Evolutionary conservation across 1,284 basidiomycete species (phyloP).

Genomic region (Naganishia cerealis): DNA sequence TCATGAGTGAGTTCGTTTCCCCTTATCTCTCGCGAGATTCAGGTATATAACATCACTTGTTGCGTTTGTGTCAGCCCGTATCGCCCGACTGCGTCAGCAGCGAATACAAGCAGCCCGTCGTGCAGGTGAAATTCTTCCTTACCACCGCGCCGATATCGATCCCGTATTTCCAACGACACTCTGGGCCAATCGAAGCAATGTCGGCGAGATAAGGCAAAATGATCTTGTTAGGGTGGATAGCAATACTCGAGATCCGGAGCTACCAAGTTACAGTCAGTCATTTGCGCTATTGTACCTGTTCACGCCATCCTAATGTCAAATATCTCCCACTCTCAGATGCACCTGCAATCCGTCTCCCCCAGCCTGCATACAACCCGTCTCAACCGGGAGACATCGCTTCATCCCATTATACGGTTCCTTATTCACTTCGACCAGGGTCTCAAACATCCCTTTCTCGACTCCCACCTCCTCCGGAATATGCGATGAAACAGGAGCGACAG

Average conservation of each 20-base stretch:
- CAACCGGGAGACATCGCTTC: background rate
- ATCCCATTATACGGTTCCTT: background rate
- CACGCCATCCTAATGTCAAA: background rate
- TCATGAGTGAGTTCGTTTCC: slow-evolving; percentile 11
- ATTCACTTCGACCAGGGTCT: slow-evolving; percentile 5
- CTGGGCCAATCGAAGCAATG: slow-evolving; percentile 8
- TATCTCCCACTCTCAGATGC: background rate
- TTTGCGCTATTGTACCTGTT: background rate
- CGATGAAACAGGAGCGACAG: background rate
- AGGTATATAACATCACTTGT: background rate
- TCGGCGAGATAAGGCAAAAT: slow-evolving; percentile 1
- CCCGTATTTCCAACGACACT: slow-evolving; percentile 18
- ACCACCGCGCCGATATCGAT: background rate
- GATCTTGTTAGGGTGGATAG: slow-evolving; percentile 16
- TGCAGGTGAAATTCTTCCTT: slow-evolving; percentile 11
- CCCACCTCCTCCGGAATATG: slow-evolving; percentile 17
- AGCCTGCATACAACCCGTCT: slow-evolving; percentile 16
- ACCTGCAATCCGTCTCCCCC: slow-evolving; percentile 17
- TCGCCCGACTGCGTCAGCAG: slow-evolving; percentile 23
- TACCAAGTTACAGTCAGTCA: slow-evolving; percentile 20
- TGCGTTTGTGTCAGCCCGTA: background rate
- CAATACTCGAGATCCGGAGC: slow-evolving; percentile 10
- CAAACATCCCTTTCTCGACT: slow-evolving; percentile 1
- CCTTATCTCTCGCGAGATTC: too few relatives aligned
- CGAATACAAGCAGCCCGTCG: slow-evolving; percentile 14